A percentile compares a stretch with the other conserved stretches of the same genome.
Conservation (phyloP, 805 yeast genomes). For the Wickerhamomyces ciferrii region DNA sequence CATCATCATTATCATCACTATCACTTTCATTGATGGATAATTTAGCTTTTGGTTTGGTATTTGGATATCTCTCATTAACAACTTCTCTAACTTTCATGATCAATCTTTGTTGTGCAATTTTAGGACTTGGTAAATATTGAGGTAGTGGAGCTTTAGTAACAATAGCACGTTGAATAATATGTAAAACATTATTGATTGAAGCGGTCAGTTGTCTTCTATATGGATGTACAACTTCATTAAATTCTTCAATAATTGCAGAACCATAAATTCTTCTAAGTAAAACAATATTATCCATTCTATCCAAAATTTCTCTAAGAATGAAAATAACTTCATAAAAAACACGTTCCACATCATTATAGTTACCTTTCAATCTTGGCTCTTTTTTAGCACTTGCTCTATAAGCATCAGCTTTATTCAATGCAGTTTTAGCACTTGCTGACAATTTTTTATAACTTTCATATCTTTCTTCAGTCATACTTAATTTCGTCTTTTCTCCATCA, state of each 20-base stretch:
- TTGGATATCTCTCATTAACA: conserved; percentile 22
- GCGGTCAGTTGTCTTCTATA: conserved; percentile 42
- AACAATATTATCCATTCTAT: conserved; percentile 41
- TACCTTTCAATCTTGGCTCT: conserved; percentile 46
- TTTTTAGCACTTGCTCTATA: conserved; percentile 34
- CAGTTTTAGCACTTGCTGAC: conserved; percentile 32
- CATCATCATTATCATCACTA: conserved; percentile 10
- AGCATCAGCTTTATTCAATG: conserved; percentile 34
- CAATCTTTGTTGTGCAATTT: conserved; percentile 40
- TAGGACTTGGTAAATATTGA: conserved; percentile 43
- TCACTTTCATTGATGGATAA: conserved; percentile 1
- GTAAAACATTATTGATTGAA: conserved; percentile 30
- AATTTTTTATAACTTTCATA: conserved; percentile 26
- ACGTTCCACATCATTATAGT: conserved; percentile 31
- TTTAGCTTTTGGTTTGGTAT: not conserved
- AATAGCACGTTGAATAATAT: conserved; percentile 40
- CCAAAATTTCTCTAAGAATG: conserved; percentile 39
- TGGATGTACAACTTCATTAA: conserved; percentile 31
- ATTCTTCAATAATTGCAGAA: conserved; percentile 39
- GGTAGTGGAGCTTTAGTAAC: conserved; percentile 41
- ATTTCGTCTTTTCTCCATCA: conserved; percentile 24
- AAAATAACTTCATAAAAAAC: conserved; percentile 40
- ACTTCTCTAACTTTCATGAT: conserved; percentile 37
- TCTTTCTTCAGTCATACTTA: conserved; percentile 24
- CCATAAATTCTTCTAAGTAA: conserved; percentile 38